Base-by-base conservation (phyloP, 495 filamentous ascomycete genomes). In the Penicillium maclennaniae region DNA sequence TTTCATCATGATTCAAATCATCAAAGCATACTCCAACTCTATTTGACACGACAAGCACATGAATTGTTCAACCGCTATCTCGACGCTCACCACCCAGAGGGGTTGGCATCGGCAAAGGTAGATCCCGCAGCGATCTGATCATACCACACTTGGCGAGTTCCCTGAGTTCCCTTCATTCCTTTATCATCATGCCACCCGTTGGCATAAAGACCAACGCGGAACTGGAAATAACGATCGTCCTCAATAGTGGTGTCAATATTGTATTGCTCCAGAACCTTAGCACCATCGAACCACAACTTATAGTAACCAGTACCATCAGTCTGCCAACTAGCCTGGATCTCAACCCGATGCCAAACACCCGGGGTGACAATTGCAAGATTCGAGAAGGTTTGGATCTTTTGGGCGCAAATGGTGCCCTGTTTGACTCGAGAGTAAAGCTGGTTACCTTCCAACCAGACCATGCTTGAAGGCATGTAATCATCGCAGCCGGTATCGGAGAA, bases 101-200 rank as follows among this genome's bases (percentile, higher is more conserved):
- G 60, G 55, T 78, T 69, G 23, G 74, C 76, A 65, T 82, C 78
- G 7, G 65, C 62, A 61, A 78, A 77, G 0, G 63, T 70, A 10
- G 69, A 73, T 7, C 78, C 79, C 7, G 71, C 56, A 12, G 72
- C 71, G 59, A 81, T 75, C 66, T 81, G 70, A 60, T 82, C 79
- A 56, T 71, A 79, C 75, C 79, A 83, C 15, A 81, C 61, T 56
- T 78, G 68, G 5, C 79, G 58, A 6, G 74, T 77, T 0, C 66
- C 66, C 68, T 82, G 79, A 3, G 61, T 73, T 0, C 79, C 79
- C 52, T 69, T 54, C 53, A 73, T 67, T 15, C 60, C 55, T 1
- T 47, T 53, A 47, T 77, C 65, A 49, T 81, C 79, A 49, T 81
- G 69, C 80, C 80, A 83, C 7, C 69, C 72, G 59, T 81, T 83